Evolutionary conservation across 2,329 filamentous ascomycete genomes (phyloP).

Genomic region (Tolypocladium capitatum): DNA sequence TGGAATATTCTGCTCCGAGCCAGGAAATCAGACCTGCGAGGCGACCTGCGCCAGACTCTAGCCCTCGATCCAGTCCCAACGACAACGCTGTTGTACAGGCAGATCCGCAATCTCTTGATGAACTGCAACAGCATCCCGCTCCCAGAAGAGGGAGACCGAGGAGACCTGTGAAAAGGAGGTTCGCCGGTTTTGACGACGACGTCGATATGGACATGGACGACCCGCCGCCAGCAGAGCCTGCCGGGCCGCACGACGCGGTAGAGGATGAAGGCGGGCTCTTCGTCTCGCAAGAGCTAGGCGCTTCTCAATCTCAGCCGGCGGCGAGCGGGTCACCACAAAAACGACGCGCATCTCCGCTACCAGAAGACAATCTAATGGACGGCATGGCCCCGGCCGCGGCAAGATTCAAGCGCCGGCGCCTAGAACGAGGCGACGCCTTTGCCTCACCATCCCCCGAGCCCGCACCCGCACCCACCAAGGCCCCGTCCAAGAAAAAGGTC

Average conservation of each 20-base stretch:
- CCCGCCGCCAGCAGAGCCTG: constrained; percentile 4
- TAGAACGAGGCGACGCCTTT: constrained; percentile 43
- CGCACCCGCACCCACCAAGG: constrained; percentile 7
- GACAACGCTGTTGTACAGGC: neutral
- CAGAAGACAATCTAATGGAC: constrained; percentile 49
- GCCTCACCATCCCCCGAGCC: constrained; percentile 14
- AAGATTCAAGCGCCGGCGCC: constrained; percentile 64
- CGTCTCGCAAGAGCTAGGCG: constrained; percentile 35
- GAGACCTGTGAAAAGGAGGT: constrained; percentile 38
- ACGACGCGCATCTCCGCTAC: constrained; percentile 27
- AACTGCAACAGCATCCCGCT: constrained; percentile 9
- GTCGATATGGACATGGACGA: constrained; percentile 24
- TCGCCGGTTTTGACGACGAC: constrained; percentile 56
- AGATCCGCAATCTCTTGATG: constrained; percentile 4
- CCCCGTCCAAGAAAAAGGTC: constrained; percentile 31
- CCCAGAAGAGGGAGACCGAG: constrained; percentile 16
- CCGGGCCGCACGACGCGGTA: neutral
- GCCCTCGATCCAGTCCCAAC: constrained; percentile 2
- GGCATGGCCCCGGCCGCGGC: constrained; percentile 64
- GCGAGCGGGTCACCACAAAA: constrained; percentile 26
- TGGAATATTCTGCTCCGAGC: constrained; percentile 19
- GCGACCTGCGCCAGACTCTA: constrained; percentile 1
- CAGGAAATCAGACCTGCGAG: constrained; percentile 6
- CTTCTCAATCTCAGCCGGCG: constrained; percentile 7
- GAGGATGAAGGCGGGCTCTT: constrained; percentile 37